phyloP scores from a whole-genome alignment of 805 yeast genomes.

The Yarrowia sp. region DNA sequence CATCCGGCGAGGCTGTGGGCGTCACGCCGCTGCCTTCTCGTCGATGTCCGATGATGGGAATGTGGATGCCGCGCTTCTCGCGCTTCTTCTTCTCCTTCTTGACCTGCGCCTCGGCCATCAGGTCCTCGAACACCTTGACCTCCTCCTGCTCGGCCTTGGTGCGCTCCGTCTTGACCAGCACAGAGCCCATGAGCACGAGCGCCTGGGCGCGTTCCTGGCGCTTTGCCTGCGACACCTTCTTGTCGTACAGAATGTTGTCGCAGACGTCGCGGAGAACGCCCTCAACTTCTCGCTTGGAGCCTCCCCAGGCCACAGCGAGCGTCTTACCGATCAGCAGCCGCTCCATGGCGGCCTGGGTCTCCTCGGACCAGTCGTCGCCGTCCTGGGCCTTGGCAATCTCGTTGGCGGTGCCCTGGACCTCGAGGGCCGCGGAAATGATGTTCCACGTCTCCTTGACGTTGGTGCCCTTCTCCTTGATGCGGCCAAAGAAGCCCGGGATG shows the following conservation, averaged over 20 bases:
- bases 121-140: constrained; percentile 81
- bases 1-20: not conserved
- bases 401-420: constrained; percentile 77
- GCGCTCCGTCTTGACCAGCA: constrained; percentile 65
- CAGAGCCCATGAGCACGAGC: constrained; percentile 64
- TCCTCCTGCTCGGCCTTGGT: constrained; percentile 90
- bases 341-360: constrained; percentile 73
- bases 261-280: constrained; percentile 78
- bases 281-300: constrained; percentile 82
- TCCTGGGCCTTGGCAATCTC: constrained; percentile 70
- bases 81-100: constrained; percentile 41
- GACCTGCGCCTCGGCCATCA: constrained; percentile 80
- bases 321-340: constrained; percentile 82
- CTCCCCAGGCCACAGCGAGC: constrained; percentile 92
- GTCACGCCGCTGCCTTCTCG: not conserved
- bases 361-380: constrained; percentile 53
- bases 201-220: constrained; percentile 79
- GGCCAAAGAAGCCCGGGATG: constrained; percentile 75
- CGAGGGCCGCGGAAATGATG: constrained; percentile 78
- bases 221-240: constrained; percentile 55
- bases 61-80: constrained; percentile 18
- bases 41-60: constrained; percentile 3
- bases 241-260: constrained; percentile 72
- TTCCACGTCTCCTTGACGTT: constrained; percentile 80
- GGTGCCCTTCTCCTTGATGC: constrained; percentile 79